Base-by-base conservation (phyloP, 345 rosid genomes). In the Hibiscus syriacus region DNA sequence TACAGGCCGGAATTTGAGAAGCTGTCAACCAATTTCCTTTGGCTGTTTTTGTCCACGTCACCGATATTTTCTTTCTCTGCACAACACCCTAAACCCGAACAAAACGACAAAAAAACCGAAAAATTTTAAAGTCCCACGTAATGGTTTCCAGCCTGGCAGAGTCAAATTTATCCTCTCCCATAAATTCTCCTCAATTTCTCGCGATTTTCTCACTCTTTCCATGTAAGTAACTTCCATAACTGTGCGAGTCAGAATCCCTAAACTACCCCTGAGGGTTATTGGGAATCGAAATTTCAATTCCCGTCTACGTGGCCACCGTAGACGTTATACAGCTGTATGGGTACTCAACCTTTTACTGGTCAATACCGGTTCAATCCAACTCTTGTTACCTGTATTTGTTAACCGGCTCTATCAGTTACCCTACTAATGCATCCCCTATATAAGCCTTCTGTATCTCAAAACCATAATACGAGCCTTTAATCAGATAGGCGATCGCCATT, bases 71-170 rank as follows among this genome's bases (percentile, higher is more conserved):
- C 5, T 30, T 6, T n/a, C n/a, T n/a, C n/a, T n/a, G 14, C 17
- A 14, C 41, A 0, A 17, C 12, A 6, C 54, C 62, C 2, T 3
- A n/a, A 41, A 54, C 14, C 0, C n/a, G 32, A 63, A 71, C 17
- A 36, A 34, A 61, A 61, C 48, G 45, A 34, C 61, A 50, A 67
- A 54, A 67, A n/a, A n/a, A n/a, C 8, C 2, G 0, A 36, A 14
- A 30, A 30, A 30, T 2, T 30, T 39, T n/a, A n/a, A 7, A 20
- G 25, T 16, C 64, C 46, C 29, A 63, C 46, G 50, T 34, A 46
- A n/a, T 81, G 82, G 75, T 57, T 7, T 71, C 82, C 82, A 81
- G 80, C 62, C 84, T 78, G 84, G 68, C 76, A 60, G 49, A 58
- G 77, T 77, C n/a, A 75, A 77, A 67, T 68, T 56, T 64, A 50